Base-by-base conservation (phyloP, 1,139 yeast species). In the Yamadazyma dushanensis region DNA sequence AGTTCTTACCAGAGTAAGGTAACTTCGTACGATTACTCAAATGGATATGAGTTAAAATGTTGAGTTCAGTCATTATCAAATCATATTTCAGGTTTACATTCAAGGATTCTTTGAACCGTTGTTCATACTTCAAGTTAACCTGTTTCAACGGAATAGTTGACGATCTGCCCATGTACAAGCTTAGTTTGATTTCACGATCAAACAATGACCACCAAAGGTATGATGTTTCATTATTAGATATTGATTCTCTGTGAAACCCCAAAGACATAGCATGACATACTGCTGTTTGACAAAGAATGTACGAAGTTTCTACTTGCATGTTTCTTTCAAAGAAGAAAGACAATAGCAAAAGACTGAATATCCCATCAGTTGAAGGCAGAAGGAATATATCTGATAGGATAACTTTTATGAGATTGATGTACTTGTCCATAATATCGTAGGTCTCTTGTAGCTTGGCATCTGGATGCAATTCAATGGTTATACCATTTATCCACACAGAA, bases 281-380 rank as follows among this genome's bases (percentile, higher is more conserved):
- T 8, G 75, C 75, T 26, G 68, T 43, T 24, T 72, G 70, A 13
- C 46, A 24, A 30, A 72, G 43, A 37, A 70, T 63, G 57, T 70
- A 72, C 0, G 73, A 67, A 29, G 70, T 62, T 39, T 72, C 77
- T 37, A 74, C 56, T 29, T 66, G 66, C 45, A 62, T 66, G 19
- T 59, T 61, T 34, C 71, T 57, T 29, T 69, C 67, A 22, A 69
- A 45, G 47, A 69, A 66, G n/a, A 64, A 56, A 0, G 75, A 61
- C 21, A 70, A 53, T 19, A 70, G 44, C 30, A 63, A 57, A 8
- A 70, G 43, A 16, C 69, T 53, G 25, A 71, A 51, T 10, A 72
- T 66, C 1, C 76, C 72, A 31, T 61, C 63, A 10, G 66, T 43
- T 1, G 66, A 57, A 1, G 77, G 73, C 1, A 69, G 64, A 20